Evolutionary conservation across 108 stramenopile genomes (phyloP), one percentile per base, ranked within the genome.

Genomic region (Aurantiochytrium sp.): DNA sequence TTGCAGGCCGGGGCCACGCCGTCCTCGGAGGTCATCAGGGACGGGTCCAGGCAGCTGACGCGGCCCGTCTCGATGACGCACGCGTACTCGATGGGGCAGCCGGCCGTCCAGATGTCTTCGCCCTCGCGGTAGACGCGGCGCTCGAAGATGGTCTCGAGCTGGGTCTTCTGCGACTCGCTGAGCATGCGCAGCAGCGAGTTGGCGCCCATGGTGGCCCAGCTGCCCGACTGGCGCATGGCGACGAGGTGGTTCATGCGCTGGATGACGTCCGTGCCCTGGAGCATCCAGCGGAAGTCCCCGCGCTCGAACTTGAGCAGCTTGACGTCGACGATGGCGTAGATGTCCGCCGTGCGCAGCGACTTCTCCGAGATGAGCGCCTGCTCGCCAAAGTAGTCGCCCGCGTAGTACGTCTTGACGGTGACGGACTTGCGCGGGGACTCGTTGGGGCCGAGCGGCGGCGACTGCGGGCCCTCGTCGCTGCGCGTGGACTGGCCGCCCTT

Each of bases 371-470:
- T 52, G 32, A 88, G 54, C 21, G 88, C 88, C 54, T 88, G 88
- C 88, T 88, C 88, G 1, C 88, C 88, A 54, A 88, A 88, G 81
- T 88, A 88, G 54, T 88, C 88, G 3, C 88, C 88, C n/a, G 88
- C 73, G 15, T 52, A 85, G 88, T 85, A 88, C 3, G 88, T 88
- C 55, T 88, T 88, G 4, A 88, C 88, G 21, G 88, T 88, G 36
- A 39, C 21, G 8, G 52, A 22, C 10, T 88, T 37, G 24, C 41
- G 4, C 52, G 42, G 39, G 17, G 37, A 34, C 21, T 87, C 87
- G 53, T 54, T n/a, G 4, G 24, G 4, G 37, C 37, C 27, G 17
- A 31, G 32, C 4, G 27, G 54, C 15, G 55, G 6, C 36, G 24
- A n/a, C 15, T 8, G 50, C 17, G 27, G 31, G 21, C 22, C 55